A percentile compares a stretch with the other conserved stretches of the same genome.
phyloP scores from a whole-genome alignment of 768 basidiomycete species.

The Xerocomellus intermedius region DNA sequence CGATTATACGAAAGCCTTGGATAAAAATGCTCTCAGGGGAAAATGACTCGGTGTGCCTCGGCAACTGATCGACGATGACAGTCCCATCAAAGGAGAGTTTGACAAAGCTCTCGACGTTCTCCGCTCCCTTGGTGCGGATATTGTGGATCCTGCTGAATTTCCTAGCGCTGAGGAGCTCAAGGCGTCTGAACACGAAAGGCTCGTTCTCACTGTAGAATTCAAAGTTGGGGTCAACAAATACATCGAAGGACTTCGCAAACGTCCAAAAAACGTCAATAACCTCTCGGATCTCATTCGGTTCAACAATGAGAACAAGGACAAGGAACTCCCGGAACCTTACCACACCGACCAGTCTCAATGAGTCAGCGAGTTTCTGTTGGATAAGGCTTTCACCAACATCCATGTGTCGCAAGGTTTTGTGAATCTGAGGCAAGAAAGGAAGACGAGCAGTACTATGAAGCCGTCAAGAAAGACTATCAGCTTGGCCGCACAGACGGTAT shows the following conservation, averaged over 20 bases:
- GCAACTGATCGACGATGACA: slow-evolving; percentile 23
- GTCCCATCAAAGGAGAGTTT: slow-evolving; percentile 36
- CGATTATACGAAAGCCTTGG: slow-evolving; percentile 54
- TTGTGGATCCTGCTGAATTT: slow-evolving; percentile 64
- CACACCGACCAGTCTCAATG: slow-evolving; percentile 37
- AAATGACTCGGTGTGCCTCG: slow-evolving; percentile 57
- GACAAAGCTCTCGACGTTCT: slow-evolving; percentile 38
- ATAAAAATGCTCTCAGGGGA: slow-evolving; percentile 45
- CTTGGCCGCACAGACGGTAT: slow-evolving; percentile 54
- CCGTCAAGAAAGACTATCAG: slow-evolving; percentile 44
- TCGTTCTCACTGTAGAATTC: slow-evolving; percentile 57
- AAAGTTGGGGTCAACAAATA: slow-evolving; percentile 58
- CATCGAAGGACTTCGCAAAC: slow-evolving; percentile 43
- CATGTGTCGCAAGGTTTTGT: slow-evolving; percentile 17
- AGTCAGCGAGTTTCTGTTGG: slow-evolving; percentile 4
- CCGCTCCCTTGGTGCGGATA: slow-evolving; percentile 41
- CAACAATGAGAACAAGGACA: slow-evolving; percentile 48
- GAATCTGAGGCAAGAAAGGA: slow-evolving; percentile 21
- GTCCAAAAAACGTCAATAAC: slow-evolving; percentile 54
- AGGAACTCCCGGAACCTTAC: slow-evolving; percentile 43
- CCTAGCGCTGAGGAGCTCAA: slow-evolving; percentile 51
- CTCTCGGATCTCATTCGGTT: slow-evolving; percentile 60
- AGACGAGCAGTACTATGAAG: slow-evolving; percentile 39
- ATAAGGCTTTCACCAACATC: background rate
- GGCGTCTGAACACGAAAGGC: slow-evolving; percentile 45